A percentile compares a stretch with the other conserved stretches of the same genome.
phyloP scores from a whole-genome alignment of 495 filamentous ascomycete genomes.

The Tuber magnatum region DNA sequence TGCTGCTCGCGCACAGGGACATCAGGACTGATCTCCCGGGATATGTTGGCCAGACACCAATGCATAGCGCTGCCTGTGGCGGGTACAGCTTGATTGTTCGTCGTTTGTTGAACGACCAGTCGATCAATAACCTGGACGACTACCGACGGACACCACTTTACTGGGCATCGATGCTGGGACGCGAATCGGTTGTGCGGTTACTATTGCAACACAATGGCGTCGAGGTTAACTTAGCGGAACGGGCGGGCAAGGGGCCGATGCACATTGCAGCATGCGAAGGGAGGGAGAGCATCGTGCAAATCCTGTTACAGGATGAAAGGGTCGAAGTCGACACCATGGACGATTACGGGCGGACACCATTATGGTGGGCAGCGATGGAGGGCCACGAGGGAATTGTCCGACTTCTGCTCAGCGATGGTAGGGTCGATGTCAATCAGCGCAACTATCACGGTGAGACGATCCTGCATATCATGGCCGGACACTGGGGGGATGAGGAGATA shows the following conservation, averaged over 20 bases:
- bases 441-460: not conserved
- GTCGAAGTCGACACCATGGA: not conserved
- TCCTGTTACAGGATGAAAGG: not conserved
- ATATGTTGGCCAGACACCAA: not conserved
- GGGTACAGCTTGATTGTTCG: not conserved
- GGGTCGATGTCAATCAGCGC: not conserved
- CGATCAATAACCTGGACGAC: not conserved
- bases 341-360: not conserved
- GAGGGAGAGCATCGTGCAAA: not conserved
- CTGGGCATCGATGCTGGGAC: not conserved
- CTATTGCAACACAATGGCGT: not conserved
- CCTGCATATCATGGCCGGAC: not conserved
- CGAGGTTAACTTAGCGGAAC: not conserved
- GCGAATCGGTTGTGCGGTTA: not conserved
- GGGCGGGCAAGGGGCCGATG: not conserved
- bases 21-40: not conserved
- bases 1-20: not conserved
- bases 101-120: not conserved
- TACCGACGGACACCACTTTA: not conserved
- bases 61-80: not conserved
- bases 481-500: not conserved
- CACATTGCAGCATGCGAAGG: not conserved
- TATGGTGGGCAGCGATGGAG: slow-evolving; percentile 1
- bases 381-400: not conserved
- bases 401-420: not conserved